Base-by-base conservation (phyloP, 805 yeast species). In the Cephaloascus albidus region DNA sequence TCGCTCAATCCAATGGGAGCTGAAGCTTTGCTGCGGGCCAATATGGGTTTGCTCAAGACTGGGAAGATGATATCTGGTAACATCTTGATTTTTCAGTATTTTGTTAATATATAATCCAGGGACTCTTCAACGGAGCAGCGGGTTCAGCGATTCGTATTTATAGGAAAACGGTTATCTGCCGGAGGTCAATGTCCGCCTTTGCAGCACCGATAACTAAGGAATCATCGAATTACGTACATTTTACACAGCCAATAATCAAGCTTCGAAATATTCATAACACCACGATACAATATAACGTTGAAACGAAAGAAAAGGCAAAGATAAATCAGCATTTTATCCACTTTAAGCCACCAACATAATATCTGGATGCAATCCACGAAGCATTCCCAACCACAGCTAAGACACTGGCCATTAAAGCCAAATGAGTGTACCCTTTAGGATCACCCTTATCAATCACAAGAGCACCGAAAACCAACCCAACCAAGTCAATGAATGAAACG, bases 401-500 rank as follows among this genome's bases (percentile, higher is more conserved):
- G 14, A 53, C 38, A 10, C 65, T 63, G 45, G 62, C 57, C 40
- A 61, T 58, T 26, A 61, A 36, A 3, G 60, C 52, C 46, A 64
- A 63, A 52, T 55, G 51, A 20, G 47, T 40, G 44, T 62, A 64
- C 20, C 52, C 45, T 20, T 46, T 49, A 38, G 42, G 40, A 18
- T 54, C 45, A 27, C 60, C 62, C 18, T 58, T 39, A 10, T 63
- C 67, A 32, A 64, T 63, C 18, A 64, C 59, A 3, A 57, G 60
- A 23, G 61, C 62, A 14, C 58, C 63, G 8, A 62, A 39, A 1
- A 68, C 68, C 6, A 64, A 49, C 8, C 68, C 69, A 35, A 63
- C 50, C 34, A 64, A 48, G 37, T 58, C 56, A 3, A 63, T 64
- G 17, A 55, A 41, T 38, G 85, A 72, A 10, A 75, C 77, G 48